A percentile compares a stretch with the other conserved stretches of the same genome.
phyloP scores from a whole-genome alignment of 176 grass and related monocot genomes.

The Oryza australiensis region DNA sequence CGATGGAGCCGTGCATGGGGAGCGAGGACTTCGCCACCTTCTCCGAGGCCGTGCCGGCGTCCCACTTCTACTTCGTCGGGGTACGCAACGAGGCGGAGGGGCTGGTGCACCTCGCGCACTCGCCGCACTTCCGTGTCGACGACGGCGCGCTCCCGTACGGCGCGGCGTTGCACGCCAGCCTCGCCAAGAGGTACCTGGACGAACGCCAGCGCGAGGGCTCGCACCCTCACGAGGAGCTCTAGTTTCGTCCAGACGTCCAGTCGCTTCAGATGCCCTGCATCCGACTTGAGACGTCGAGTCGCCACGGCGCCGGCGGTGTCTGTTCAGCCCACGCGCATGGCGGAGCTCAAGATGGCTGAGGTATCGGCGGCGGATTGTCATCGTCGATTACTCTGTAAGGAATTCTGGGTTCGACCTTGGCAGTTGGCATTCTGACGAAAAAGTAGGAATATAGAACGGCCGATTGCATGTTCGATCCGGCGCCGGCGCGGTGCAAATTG shows the following conservation, averaged over 20 bases:
- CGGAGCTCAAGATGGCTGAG: neutral
- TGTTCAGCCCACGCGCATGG: neutral
- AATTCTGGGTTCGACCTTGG: neutral
- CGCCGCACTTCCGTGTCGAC: slow-evolving; percentile 72
- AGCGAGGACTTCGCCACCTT: slow-evolving; percentile 82
- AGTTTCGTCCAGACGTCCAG: slow-evolving; percentile 10
- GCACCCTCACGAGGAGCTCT: slow-evolving; percentile 60
- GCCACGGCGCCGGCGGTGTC: neutral
- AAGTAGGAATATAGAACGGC: neutral
- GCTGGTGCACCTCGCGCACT: slow-evolving; percentile 44
- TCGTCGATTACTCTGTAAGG: neutral
- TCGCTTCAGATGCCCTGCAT: neutral
- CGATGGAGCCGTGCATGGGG: slow-evolving; percentile 59
- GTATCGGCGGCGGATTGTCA: neutral
- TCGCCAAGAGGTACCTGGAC: slow-evolving; percentile 64
- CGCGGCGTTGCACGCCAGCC: slow-evolving; percentile 75
- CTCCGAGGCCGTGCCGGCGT: slow-evolving; percentile 55
- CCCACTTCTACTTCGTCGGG: slow-evolving; percentile 88
- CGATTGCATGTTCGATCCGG: neutral
- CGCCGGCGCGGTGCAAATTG: neutral
- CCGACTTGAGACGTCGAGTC: neutral
- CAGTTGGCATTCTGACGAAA: neutral
- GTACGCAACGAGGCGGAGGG: slow-evolving; percentile 38
- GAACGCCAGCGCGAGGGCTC: slow-evolving; percentile 1
- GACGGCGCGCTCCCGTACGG: slow-evolving; percentile 75